Conservation (phyloP, 2,329 filamentous ascomycete species). For the Didymella lethalis region DNA sequence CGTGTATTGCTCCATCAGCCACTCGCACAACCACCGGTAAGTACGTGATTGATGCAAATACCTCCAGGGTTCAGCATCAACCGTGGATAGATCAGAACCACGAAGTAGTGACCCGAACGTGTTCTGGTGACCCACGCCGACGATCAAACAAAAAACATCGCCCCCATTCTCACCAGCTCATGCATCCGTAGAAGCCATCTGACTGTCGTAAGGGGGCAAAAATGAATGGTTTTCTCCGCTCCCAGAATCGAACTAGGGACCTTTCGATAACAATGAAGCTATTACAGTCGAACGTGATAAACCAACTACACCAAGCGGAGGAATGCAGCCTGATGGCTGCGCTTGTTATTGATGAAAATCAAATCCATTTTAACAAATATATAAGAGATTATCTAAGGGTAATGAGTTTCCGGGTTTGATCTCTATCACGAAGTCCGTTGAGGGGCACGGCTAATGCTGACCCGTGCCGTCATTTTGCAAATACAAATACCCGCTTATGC, state of each 20-base stretch:
- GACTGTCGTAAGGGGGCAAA: no score
- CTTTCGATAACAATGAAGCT: not conserved
- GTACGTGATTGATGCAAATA: no score
- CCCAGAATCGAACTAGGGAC: not conserved
- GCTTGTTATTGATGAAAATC: not conserved
- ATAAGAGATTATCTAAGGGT: fast-evolving
- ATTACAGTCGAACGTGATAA: not conserved
- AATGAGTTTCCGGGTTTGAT: not conserved
- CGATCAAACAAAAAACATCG: no score
- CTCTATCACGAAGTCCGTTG: not conserved
- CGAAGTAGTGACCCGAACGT: no score
- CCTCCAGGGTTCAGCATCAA: no score
- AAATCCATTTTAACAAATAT: not conserved
- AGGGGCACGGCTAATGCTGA: not conserved
- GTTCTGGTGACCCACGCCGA: no score
- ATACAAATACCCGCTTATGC: no score
- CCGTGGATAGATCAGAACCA: no score
- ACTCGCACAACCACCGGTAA: no score
- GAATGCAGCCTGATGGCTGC: not conserved
- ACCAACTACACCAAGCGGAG: not conserved
- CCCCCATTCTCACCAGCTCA: no score
- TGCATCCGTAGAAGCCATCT: no score
- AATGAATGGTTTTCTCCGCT: not conserved
- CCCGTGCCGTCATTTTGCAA: not conserved
- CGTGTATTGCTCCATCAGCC: no score